These are phyloP conservation scores for Kwoniella europaea DNA, from an alignment of 768 basidiomycete genomes.

Conservation along the genomic window DNA sequence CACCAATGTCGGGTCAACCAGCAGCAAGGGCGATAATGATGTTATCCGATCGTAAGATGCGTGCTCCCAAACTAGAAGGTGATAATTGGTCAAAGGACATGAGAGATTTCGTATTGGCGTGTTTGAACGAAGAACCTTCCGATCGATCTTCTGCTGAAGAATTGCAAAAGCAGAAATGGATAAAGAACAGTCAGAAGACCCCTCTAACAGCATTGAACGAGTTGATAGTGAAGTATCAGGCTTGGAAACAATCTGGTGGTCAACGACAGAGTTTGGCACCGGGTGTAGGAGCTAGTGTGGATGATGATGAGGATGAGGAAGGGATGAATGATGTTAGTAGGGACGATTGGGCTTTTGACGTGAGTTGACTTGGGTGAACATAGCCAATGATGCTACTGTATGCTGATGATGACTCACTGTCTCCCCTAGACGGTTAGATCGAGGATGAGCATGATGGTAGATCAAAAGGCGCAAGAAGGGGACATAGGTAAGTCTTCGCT, in stretches of 20 bases:
- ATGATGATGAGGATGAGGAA: slow-evolving; percentile 61
- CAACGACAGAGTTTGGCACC: slow-evolving; percentile 73
- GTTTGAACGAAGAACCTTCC: slow-evolving; percentile 76
- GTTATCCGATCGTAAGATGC: slow-evolving; percentile 71
- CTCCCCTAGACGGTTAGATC: slow-evolving; percentile 52
- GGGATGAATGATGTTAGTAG: slow-evolving; percentile 44
- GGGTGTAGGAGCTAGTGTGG: slow-evolving; percentile 62
- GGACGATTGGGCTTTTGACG: slow-evolving; percentile 58
- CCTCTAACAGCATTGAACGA: slow-evolving; percentile 76
- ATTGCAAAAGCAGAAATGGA: slow-evolving; percentile 81
- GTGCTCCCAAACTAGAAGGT: slow-evolving; percentile 79
- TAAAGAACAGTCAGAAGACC: slow-evolving; percentile 73
- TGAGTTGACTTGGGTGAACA: slow-evolving; percentile 28
- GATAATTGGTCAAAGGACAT: slow-evolving; percentile 80
- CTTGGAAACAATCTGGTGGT: slow-evolving; percentile 71
- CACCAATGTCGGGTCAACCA: slow-evolving; percentile 83
- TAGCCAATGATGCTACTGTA: background rate
- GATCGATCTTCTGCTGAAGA: slow-evolving; percentile 91
- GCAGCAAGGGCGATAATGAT: slow-evolving; percentile 88
- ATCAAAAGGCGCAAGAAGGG: slow-evolving; percentile 31
- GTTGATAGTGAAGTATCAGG: slow-evolving; percentile 75
- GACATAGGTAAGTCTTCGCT: slow-evolving; percentile 22
- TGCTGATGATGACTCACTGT: slow-evolving; percentile 14
- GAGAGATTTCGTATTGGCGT: slow-evolving; percentile 82
- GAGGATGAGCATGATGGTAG: slow-evolving; percentile 49